These are phyloP conservation scores for Ricinus communis DNA, from an alignment of 345 rosid species.

Conservation along the genomic window DNA sequence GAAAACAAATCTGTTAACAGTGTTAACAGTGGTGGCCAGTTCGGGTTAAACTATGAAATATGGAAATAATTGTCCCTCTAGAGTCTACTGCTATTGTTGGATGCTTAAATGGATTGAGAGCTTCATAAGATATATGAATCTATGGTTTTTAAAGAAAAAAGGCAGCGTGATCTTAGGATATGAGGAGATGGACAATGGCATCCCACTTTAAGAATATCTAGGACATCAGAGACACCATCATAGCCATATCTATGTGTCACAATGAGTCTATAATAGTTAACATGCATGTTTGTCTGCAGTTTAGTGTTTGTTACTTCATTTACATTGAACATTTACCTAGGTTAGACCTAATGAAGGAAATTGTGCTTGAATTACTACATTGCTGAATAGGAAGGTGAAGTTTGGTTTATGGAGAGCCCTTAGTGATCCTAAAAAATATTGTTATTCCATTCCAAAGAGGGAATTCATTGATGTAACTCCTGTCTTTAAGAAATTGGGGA, in stretches of 20 bases:
- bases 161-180: too few species aligned
- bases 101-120: neutral
- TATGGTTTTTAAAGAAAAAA: neutral
- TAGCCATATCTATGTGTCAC: neutral
- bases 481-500: neutral
- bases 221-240: neutral
- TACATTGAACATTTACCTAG: neutral
- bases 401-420: neutral
- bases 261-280: neutral
- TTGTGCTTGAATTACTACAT: neutral
- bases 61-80: too few species aligned
- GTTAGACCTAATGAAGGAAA: neutral
- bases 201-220: neutral
- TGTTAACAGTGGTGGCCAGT: too few species aligned
- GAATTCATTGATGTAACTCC: neutral
- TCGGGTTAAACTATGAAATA: too few species aligned
- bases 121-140: neutral
- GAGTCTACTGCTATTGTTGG: too few species aligned
- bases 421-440: neutral
- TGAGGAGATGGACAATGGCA: neutral
- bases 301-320: neutral
- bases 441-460: neutral
- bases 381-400: neutral
- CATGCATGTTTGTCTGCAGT: neutral
- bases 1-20: too few species aligned